Evolutionary conservation across 164 flowering plant species (phyloP), one percentile per base, ranked within the genome.

Genomic region (Vitis riparia): DNA sequence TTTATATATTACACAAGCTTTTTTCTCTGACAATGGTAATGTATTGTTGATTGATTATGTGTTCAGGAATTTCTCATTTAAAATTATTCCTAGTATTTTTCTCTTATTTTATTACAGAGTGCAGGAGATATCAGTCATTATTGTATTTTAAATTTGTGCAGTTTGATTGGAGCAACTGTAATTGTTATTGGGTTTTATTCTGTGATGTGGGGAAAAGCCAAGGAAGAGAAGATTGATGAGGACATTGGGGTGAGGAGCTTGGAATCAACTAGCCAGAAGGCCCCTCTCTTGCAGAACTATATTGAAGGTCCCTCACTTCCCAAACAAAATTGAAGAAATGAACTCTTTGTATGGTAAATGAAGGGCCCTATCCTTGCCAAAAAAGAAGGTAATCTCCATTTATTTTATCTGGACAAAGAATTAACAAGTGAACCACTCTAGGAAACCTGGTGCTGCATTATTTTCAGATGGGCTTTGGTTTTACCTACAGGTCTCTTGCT

Each of bases 141-240:
- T 68, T 60, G 13, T 30, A 13, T 44, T 62, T 12, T 17, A 37
- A 29, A 16, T 23, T 58, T 48, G 8, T 77, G 82, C 85, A 88
- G 91, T 74, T 76, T 88, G 73, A 8, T 88, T 52, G 91, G 91
- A 73, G 78, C 84, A 29, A 61, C 68, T 16, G 68, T 83, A 15
- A 82, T 86, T 48, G 79, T 85, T 19, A 58, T 65, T 59, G 90
- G 92, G 11, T 85, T 88, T 70, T 85, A 87, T 69, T 70, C 77
- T 29, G 89, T 88, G 59, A 79, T 88, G 80, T 86, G 92, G 92
- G 90, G 88, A 48, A 85, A 85, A 69, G 78, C 83, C 58, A 83
- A 81, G 70, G 92, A 88, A 63, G 51, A 30, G 52, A 74, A 78
- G 70, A 55, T 55, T 5, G 63, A 14, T 11, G 59, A 32, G 53